Evolutionary conservation across 495 filamentous ascomycete species (phyloP).

Genomic region (Amorphotheca resinae): DNA sequence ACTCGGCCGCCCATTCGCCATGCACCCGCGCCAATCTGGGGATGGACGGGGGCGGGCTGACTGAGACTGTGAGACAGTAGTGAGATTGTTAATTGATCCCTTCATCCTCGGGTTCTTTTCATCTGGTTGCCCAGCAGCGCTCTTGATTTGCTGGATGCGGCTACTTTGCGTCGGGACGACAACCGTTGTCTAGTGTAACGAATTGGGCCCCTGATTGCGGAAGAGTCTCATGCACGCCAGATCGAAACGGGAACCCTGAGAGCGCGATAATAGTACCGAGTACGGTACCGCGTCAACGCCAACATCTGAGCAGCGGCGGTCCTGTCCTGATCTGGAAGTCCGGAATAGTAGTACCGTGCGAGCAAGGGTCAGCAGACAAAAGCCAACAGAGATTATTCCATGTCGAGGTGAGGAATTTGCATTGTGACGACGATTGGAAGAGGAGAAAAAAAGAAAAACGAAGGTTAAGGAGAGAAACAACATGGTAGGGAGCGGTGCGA

Average conservation of each 20-base stretch:
- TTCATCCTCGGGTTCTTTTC: constrained; percentile 12
- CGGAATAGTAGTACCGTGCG: no score
- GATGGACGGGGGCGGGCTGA: constrained; percentile 3
- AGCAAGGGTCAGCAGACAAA: no score
- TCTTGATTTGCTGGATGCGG: constrained; percentile 5
- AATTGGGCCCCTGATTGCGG: constrained; percentile 3
- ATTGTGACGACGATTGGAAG: no score
- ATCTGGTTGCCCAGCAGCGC: constrained; percentile 9
- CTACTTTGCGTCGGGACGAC: constrained; percentile 11
- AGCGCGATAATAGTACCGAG: background rate
- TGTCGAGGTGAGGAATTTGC: no score
- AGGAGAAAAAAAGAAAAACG: no score
- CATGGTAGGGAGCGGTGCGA: no score
- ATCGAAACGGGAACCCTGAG: constrained; percentile 7
- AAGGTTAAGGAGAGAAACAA: no score
- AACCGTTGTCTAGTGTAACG: background rate
- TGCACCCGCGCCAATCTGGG: constrained; percentile 11
- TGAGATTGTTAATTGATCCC: constrained; percentile 4
- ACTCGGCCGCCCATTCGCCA: background rate
- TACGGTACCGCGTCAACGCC: background rate
- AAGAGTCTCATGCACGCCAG: constrained; percentile 4
- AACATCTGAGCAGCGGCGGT: no score
- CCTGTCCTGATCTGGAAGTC: no score
- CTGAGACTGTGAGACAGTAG: background rate
- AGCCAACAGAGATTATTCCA: no score